phyloP scores from a whole-genome alignment of 192 early-diverging fungal species.

The Backusella sp. region DNA sequence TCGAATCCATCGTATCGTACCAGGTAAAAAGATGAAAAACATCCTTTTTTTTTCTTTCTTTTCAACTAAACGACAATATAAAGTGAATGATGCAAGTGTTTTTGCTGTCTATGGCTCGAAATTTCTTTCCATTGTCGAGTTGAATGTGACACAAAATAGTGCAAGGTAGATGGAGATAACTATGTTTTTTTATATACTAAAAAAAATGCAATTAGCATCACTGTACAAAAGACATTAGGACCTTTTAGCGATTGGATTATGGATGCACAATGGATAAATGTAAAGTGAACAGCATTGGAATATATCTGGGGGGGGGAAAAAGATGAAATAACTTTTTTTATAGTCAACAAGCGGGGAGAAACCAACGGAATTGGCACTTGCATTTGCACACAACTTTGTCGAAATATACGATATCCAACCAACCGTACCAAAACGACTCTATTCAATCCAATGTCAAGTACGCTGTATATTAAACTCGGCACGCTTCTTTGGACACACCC shows the following conservation, averaged over 20 bases:
- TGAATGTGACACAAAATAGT: background rate
- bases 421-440: constrained; percentile 20
- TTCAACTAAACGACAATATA: background rate
- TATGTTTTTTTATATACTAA: too few species aligned
- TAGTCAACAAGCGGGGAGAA: background rate
- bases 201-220: constrained; percentile 9
- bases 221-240: constrained; percentile 29
- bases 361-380: constrained; percentile 55
- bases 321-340: background rate
- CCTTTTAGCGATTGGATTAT: constrained; percentile 76
- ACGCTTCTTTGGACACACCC: constrained; percentile 59
- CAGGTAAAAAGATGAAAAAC: constrained; percentile 35
- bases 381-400: constrained; percentile 76
- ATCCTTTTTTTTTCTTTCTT: too few species aligned
- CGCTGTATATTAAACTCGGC: constrained; percentile 77
- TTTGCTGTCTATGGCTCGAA: constrained; percentile 54
- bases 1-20: constrained; percentile 51
- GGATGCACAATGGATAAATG: constrained; percentile 69
- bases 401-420: constrained; percentile 49
- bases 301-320: background rate
- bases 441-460: constrained; percentile 58
- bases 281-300: background rate
- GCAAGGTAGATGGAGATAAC: background rate
- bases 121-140: constrained; percentile 26
- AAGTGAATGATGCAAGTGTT: constrained; percentile 2